Evolutionary conservation across 2,329 filamentous ascomycete species (phyloP).

Genomic region (Aspergillus sp.): DNA sequence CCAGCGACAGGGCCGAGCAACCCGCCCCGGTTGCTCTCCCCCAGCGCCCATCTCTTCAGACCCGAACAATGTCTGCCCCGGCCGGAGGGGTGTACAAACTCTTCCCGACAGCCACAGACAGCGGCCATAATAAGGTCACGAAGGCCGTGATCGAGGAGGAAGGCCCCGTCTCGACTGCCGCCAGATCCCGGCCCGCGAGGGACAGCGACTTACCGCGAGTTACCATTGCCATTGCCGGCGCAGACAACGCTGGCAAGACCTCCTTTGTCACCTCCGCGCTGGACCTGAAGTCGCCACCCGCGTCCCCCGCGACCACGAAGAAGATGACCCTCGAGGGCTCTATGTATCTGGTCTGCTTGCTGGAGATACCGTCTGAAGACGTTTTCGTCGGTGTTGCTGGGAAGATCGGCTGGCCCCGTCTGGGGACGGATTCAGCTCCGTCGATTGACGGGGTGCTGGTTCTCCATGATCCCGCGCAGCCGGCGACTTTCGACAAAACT

Average conservation of each 20-base stretch:
- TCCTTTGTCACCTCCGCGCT: slow-evolving; percentile 51
- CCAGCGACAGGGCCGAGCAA: slow-evolving; percentile 22
- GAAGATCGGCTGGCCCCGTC: slow-evolving; percentile 42
- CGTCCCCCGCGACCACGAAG: slow-evolving; percentile 36
- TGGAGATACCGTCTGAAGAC: slow-evolving; percentile 47
- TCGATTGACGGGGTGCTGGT: slow-evolving; percentile 74
- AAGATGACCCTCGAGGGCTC: slow-evolving; percentile 49
- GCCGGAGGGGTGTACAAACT: slow-evolving; percentile 20
- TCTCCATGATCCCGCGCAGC: slow-evolving; percentile 78
- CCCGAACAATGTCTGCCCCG: slow-evolving; percentile 28
- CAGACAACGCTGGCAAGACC: slow-evolving; percentile 47
- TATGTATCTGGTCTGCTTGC: slow-evolving; percentile 47
- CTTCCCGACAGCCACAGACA: slow-evolving; percentile 12
- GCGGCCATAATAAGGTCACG: slow-evolving; percentile 10
- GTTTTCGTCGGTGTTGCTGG: slow-evolving; percentile 42
- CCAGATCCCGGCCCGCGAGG: slow-evolving; percentile 7
- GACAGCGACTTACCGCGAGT: slow-evolving; percentile 37
- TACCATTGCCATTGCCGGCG: slow-evolving; percentile 50
- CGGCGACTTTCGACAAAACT: slow-evolving; percentile 63
- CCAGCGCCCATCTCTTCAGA: slow-evolving; percentile 23
- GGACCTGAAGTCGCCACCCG: slow-evolving; percentile 40
- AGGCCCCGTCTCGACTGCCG: slow-evolving; percentile 9
- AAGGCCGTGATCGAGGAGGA: slow-evolving; percentile 23
- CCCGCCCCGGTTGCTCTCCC: slow-evolving; percentile 13
- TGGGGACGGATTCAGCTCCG: slow-evolving; percentile 57